Percentiles rank a stretch among this genome's conserved stretches.
Conservation (phyloP, 441 rosid genomes). For the Pelargonium australe region DNA sequence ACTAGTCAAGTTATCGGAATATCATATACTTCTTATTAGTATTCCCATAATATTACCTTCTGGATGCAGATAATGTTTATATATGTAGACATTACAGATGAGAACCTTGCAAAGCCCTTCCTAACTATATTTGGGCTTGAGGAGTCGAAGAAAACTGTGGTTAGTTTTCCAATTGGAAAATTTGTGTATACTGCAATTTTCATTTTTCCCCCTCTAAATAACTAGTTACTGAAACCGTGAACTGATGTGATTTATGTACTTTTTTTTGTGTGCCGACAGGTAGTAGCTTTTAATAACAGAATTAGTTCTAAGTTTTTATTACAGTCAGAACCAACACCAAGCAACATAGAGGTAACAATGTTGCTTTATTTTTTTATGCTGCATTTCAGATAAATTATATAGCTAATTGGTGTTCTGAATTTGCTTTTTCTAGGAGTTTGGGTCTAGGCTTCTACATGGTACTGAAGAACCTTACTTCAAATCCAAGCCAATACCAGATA, state of each 20-base stretch:
- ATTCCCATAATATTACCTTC: slow-evolving; percentile 19
- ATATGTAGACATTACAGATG: slow-evolving; percentile 51
- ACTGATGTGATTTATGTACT: slow-evolving; percentile 10
- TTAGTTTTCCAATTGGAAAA: slow-evolving; percentile 31
- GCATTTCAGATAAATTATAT: background rate
- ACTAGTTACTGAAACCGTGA: slow-evolving; percentile 9
- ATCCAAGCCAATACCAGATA: slow-evolving; percentile 74
- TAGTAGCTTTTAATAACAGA: slow-evolving; percentile 72
- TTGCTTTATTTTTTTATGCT: slow-evolving; percentile 8
- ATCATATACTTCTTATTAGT: slow-evolving; percentile 6
- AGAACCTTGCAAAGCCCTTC: slow-evolving; percentile 83
- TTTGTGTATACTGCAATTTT: slow-evolving; percentile 1
- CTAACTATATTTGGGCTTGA: slow-evolving; percentile 80
- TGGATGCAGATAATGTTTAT: slow-evolving; percentile 66
- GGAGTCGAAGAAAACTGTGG: slow-evolving; percentile 57
- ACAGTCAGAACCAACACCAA: slow-evolving; percentile 57
- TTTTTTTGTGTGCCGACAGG: slow-evolving; percentile 37
- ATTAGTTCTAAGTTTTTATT: slow-evolving; percentile 67
- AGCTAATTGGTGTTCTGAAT: slow-evolving; percentile 15
- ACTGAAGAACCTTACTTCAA: slow-evolving; percentile 51
- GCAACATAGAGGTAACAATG: slow-evolving; percentile 62
- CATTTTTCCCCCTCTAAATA: slow-evolving; percentile 1
- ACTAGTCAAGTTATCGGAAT: slow-evolving; percentile 11
- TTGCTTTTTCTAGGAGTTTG: slow-evolving; percentile 52
- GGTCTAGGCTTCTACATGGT: slow-evolving; percentile 52